Evolutionary conservation across 768 basidiomycete species (phyloP).

Genomic region (Artomyces pyxidatus): DNA sequence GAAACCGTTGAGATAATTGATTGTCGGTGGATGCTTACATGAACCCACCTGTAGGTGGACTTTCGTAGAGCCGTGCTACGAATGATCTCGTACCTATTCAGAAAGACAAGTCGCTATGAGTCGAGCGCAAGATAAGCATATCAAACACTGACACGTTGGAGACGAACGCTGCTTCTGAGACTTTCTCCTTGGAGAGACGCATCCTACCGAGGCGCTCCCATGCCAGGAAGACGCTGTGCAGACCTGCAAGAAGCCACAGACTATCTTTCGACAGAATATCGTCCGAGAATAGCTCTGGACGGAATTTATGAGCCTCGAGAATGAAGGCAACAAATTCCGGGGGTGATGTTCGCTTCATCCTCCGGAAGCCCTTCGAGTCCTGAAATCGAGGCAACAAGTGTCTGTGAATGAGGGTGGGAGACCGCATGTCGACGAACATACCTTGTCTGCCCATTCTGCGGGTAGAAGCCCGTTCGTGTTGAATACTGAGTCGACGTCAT

Average conservation of each 20-base stretch:
- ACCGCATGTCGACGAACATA: too few relatives aligned
- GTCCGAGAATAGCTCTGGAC: slow-evolving; percentile 34
- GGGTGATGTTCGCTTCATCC: slow-evolving; percentile 18
- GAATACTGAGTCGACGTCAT: slow-evolving; percentile 32
- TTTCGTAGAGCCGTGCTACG: slow-evolving; percentile 36
- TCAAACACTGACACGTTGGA: slow-evolving; percentile 39
- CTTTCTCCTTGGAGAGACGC: slow-evolving; percentile 37
- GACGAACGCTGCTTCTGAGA: slow-evolving; percentile 47
- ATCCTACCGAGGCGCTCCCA: slow-evolving; percentile 38
- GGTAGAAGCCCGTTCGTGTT: slow-evolving; percentile 29
- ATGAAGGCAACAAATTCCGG: slow-evolving; percentile 27
- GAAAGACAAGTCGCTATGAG: not conserved
- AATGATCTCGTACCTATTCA: slow-evolving; percentile 37
- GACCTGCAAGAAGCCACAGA: slow-evolving; percentile 27
- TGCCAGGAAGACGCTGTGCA: slow-evolving; percentile 33
- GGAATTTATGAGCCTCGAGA: slow-evolving; percentile 22
- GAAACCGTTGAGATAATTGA: slow-evolving; percentile 4
- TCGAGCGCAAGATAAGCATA: not conserved
- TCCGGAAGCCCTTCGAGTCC: slow-evolving; percentile 21
- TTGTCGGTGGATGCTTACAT: not conserved
- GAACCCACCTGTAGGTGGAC: slow-evolving; percentile 35
- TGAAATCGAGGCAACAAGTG: too few relatives aligned
- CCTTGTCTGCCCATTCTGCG: slow-evolving; percentile 35
- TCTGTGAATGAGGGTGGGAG: too few relatives aligned
- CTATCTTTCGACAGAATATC: slow-evolving; percentile 14